Percentiles rank a stretch among this genome's conserved stretches.
Conservation (phyloP, 331 rosid genomes). For the Acacia concinna region DNA sequence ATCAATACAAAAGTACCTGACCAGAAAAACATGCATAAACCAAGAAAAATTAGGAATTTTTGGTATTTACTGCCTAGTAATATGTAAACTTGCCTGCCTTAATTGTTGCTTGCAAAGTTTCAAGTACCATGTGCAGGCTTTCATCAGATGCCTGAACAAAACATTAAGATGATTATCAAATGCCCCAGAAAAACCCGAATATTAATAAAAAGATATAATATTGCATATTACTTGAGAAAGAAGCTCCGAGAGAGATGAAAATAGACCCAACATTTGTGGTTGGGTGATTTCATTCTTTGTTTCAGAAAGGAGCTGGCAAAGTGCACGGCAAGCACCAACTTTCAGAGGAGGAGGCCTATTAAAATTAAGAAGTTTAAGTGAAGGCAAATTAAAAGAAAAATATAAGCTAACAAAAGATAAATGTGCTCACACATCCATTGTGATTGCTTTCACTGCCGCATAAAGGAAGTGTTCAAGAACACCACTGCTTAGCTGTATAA, state of each 20-base stretch:
- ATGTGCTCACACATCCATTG: constrained; percentile 71
- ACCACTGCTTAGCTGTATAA: constrained; percentile 60
- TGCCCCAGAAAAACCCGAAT: constrained; percentile 25
- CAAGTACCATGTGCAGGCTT: constrained; percentile 88
- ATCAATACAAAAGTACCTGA: constrained; percentile 13
- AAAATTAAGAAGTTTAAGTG: constrained; percentile 23
- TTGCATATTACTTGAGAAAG: constrained; percentile 63
- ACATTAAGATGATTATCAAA: constrained; percentile 33
- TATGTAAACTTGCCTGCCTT: constrained; percentile 61
- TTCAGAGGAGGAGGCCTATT: constrained; percentile 87
- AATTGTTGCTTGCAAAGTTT: constrained; percentile 77
- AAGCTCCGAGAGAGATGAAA: constrained; percentile 81
- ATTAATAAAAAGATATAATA: constrained; percentile 20
- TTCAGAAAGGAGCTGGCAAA: constrained; percentile 81
- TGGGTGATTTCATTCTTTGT: constrained; percentile 63
- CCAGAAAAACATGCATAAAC: neutral
- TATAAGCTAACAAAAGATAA: constrained; percentile 23
- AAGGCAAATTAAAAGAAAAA: constrained; percentile 20
- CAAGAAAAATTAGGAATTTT: constrained; percentile 7
- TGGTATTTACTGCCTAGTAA: neutral
- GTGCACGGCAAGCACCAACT: constrained; percentile 96
- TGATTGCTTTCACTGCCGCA: constrained; percentile 73
- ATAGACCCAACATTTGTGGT: constrained; percentile 68
- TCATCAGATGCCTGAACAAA: constrained; percentile 85
- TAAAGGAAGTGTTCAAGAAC: constrained; percentile 64